These are phyloP conservation scores for Coniochaeta pulveracea DNA, from an alignment of 2,329 filamentous ascomycete genomes.

Conservation along the genomic window DNA sequence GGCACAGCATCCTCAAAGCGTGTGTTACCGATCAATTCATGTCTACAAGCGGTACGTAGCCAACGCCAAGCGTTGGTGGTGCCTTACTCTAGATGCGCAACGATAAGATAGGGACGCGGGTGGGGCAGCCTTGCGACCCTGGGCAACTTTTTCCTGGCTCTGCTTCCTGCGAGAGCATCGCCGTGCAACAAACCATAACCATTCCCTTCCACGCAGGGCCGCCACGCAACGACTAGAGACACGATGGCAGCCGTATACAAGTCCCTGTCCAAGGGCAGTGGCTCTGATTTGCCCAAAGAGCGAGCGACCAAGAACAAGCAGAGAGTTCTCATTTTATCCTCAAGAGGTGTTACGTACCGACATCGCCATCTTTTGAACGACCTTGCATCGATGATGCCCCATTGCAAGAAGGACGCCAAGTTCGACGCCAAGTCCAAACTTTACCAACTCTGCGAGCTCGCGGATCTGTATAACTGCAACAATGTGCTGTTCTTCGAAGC, in stretches of 20 bases:
- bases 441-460: slow-evolving; percentile 64
- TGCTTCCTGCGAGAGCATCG: no score
- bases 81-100: no score
- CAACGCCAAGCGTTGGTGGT: no score
- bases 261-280: slow-evolving; percentile 51
- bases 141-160: no score
- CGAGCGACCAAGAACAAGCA: slow-evolving; percentile 47
- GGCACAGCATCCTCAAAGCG: no score
- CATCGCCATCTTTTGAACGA: slow-evolving; percentile 91
- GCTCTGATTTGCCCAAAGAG: slow-evolving; percentile 28
- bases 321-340: slow-evolving; percentile 81
- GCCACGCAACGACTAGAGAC: no score
- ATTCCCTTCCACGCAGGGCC: no score
- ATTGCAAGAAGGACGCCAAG: slow-evolving; percentile 89
- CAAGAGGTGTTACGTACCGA: slow-evolving; percentile 76
- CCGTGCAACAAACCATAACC: no score
- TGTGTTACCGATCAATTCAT: no score
- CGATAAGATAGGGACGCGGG: no score
- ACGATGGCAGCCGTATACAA: slow-evolving; percentile 74
- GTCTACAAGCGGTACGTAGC: no score
- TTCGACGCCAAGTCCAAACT: slow-evolving; percentile 92
- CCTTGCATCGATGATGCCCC: slow-evolving; percentile 76
- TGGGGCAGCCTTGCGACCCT: no score
- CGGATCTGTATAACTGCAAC: slow-evolving; percentile 75
- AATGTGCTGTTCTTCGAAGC: slow-evolving; percentile 92